phyloP scores from a whole-genome alignment of 164 flowering plant species.

The Magnolia officinalis region DNA sequence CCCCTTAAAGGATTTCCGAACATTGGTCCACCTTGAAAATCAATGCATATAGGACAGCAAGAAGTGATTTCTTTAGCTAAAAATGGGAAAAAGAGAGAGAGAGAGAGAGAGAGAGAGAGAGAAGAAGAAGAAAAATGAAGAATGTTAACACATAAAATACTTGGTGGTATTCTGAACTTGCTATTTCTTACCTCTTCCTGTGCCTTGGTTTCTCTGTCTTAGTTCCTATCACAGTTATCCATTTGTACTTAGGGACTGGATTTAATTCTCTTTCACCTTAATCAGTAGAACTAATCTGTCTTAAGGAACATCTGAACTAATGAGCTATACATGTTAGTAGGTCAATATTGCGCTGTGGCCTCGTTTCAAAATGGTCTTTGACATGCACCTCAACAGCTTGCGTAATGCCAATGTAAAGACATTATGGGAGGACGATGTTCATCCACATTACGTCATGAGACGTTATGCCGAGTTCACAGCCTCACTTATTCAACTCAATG shows the following conservation, averaged over 20 bases:
- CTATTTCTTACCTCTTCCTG: no score
- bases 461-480: slow-evolving; percentile 99
- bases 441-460: slow-evolving; percentile 96
- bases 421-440: slow-evolving; percentile 98
- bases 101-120: no score
- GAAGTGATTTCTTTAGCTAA: no score
- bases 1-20: no score
- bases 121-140: no score
- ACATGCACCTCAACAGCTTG: slow-evolving; percentile 89
- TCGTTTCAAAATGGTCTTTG: slow-evolving; percentile 97
- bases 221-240: not conserved
- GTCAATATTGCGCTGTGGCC: slow-evolving; percentile 95
- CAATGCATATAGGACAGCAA: no score
- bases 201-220: not conserved
- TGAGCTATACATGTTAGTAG: slow-evolving; percentile 32
- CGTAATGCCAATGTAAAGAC: slow-evolving; percentile 81
- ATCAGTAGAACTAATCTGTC: slow-evolving; percentile 1
- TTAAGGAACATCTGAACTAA: slow-evolving; percentile 1
- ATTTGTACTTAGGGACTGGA: not conserved
- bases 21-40: no score
- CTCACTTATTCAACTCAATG: slow-evolving; percentile 87
- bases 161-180: no score
- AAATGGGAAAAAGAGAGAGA: no score
- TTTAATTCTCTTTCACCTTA: not conserved
- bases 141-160: no score